phyloP scores from a whole-genome alignment of 78 protist species.

The Dictyostelium capitatum region DNA sequence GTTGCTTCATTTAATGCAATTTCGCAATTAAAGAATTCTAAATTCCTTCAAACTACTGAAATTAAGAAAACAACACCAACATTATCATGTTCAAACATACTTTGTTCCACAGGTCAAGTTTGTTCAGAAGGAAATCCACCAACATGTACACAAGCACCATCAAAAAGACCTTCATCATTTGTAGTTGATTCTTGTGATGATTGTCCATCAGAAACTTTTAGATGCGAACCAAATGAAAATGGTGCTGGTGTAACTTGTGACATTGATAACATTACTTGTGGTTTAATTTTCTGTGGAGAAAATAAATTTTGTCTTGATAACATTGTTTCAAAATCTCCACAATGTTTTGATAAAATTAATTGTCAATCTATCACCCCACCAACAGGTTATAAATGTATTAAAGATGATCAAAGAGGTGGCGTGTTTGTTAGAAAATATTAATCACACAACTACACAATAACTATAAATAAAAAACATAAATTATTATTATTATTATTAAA shows the following conservation, averaged over 20 bases:
- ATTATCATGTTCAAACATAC: neutral
- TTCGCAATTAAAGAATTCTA: neutral
- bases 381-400: neutral
- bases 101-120: neutral
- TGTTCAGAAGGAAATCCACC: neutral
- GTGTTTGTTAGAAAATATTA: neutral
- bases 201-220: neutral
- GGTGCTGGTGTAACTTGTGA: neutral
- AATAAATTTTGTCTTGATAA: constrained; percentile 4
- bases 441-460: neutral
- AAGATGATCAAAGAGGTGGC: neutral
- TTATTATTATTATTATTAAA: neutral
- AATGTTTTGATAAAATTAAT: neutral
- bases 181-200: neutral
- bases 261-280: neutral
- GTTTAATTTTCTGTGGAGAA: neutral
- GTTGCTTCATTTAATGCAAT: neutral
- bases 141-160: neutral
- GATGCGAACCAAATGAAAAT: neutral
- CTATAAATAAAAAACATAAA: no score
- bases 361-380: neutral
- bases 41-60: neutral
- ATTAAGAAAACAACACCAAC: neutral
- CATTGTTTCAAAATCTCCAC: neutral
- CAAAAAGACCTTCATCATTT: neutral